Evolutionary conservation across 495 filamentous ascomycete species (phyloP), one percentile per base, ranked within the genome.

Genomic region (Neurospora sp.): DNA sequence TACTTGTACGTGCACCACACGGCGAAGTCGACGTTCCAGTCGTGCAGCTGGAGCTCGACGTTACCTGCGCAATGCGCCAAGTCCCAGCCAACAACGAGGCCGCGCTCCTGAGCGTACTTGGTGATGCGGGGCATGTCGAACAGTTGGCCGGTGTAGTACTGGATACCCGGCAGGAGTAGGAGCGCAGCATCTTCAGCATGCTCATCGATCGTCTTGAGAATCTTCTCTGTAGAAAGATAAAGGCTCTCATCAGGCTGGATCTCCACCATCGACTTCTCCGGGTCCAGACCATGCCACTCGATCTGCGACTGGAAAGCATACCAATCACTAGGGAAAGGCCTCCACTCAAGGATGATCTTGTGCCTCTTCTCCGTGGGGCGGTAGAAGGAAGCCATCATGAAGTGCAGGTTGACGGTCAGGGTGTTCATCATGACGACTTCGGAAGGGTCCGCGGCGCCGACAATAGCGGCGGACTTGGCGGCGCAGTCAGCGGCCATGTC

Each of bases 1-100:
- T 98, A 98, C 81, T 98, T 98, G 84, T 98, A 98, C 45, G 87
- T 92, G 81, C 95, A 98, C 95, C 95, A 98, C 8, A 86, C 92
- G 0, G 95, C 94, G 73, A 94, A 95, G 79, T 98, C 95, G n/a
- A 97, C 94, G 71, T 94, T 87, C 95, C 95, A 98, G 75, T 93
- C 91, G 80, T 97, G 93, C 42, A 98, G 86, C 22, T 84, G 80
- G 8, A 97, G 81, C 35, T 90, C 87, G 8, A 97, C 92, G 80
- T 98, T 98, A 16, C 95, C 95, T 2, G 88, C 92, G 3, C 94
- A 94, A 81, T 98, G 95, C 1, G 95, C 95, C 71, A 97, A 90
- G 80, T 98, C 95, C 94, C 94, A 98, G 47, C 93, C 93, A 22
- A 97, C 89, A 31, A 90, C 80, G 71, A 98, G 91, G 39, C 89